phyloP scores from a whole-genome alignment of 2,329 filamentous ascomycete genomes.

The Arachnomyces sp. region DNA sequence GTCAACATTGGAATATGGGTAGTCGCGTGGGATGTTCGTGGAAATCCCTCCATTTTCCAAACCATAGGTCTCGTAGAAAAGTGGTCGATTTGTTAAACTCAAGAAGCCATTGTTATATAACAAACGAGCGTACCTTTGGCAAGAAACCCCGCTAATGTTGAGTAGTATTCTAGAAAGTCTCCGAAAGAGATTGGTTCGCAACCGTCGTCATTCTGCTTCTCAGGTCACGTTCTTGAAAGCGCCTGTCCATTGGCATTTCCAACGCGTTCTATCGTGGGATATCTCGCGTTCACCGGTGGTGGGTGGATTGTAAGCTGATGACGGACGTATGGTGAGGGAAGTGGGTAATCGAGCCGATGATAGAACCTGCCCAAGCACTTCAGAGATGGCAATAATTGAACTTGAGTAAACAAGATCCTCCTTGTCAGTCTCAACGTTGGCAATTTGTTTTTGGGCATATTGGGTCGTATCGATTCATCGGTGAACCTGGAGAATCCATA shows the following conservation, averaged over 20 bases:
- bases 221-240: slow-evolving; percentile 6
- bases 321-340: slow-evolving; percentile 2
- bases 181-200: slow-evolving; percentile 9
- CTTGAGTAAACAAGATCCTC: no score
- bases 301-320: not conserved
- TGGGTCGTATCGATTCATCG: not conserved
- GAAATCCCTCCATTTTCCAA: slow-evolving; percentile 17
- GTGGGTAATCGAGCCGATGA: not conserved
- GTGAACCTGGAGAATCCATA: slow-evolving; percentile 16
- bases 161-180: slow-evolving; percentile 8
- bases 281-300: slow-evolving; percentile 1
- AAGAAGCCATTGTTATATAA: slow-evolving; percentile 11
- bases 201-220: slow-evolving; percentile 2
- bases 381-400: not conserved
- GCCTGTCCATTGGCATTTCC: slow-evolving; percentile 5
- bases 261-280: slow-evolving; percentile 8
- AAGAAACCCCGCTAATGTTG: slow-evolving; percentile 1
- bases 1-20: slow-evolving; percentile 15
- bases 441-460: no score
- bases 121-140: slow-evolving; percentile 12
- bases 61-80: slow-evolving; percentile 13
- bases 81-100: slow-evolving; percentile 13
- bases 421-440: no score
- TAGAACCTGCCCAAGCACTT: no score
- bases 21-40: slow-evolving; percentile 12